Base-by-base conservation (phyloP, 2,329 filamentous ascomycete species). In the Paramyrothecium roridum region DNA sequence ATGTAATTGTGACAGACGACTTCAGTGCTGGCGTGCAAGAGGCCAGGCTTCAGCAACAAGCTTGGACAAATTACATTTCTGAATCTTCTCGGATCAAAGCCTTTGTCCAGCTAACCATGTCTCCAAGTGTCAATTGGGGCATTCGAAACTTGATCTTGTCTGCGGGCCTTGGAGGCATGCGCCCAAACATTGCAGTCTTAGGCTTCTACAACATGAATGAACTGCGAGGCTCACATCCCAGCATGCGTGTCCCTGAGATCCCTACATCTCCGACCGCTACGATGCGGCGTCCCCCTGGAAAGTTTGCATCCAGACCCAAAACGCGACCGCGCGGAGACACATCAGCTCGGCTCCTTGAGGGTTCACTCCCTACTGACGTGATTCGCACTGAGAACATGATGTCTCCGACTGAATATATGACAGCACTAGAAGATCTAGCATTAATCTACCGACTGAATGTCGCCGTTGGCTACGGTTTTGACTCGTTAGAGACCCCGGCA, bases 1-100 rank as follows among this genome's bases (percentile, higher is more conserved):
- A 96, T 70, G 90, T 96, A 47, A 92, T 96, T 56, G 90, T 96
- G 3, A 91, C 90, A 0, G 82, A 90, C 57, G 89, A 96, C 66
- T 96, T 96, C 65, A 83, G 84, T 20, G 80, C 82, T 3, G 89
- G 90, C 3, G 89, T 96, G 10, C 85, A 90, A 6, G 91, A 96
- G 70, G 90, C 90, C 3, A 88, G 89, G 58, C 78, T 88, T 20
- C 91, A 96, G 66, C 91, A 96, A 67, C 82, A 84, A 13, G 85
- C 89, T 0, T 95, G 91, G 91, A 88, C 89, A 23, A 91, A 89
- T 62, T 93, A 93, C 60, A 93, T 96, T 49, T 80, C 79, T 1
- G 91, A 96, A 63, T 91, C 86, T 60, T 91, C 90, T 1, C 87
- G 84, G 62, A 91, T 96, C 67, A 96, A 96, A 70, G 91, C 91